Evolutionary conservation across 257 asterid genomes (phyloP), one percentile per base, ranked within the genome.

Genomic region (Verbena officinalis): DNA sequence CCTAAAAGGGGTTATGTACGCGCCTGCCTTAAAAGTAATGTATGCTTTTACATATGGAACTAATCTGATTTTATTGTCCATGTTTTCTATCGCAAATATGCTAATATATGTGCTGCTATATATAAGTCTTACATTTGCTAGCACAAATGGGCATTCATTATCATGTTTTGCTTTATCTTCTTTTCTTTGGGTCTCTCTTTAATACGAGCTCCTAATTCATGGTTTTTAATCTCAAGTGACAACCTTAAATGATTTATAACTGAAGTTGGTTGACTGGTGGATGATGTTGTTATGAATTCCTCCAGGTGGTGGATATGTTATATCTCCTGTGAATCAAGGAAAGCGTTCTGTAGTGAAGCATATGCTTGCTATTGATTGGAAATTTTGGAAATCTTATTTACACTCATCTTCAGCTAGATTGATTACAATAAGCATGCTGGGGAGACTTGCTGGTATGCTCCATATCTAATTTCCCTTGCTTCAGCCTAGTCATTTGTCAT

Each of bases 21-120:
- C 72, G 97, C 97, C 86, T 87, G 99, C 90, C 99, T 93, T 77
- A 90, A 93, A 93, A 93, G 99, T 93, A 93, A 93, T 80, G 96
- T 87, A 85, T 58, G 96, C 96, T 75, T 42, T 64, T 75, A 42
- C 62, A 63, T 78, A 59, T 77, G 61, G 56, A 65, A 64, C 66
- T 46, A 40, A 55, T 65, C 62, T 67, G 55, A 9, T 73, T 50
- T 58, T 17, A 13, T 54, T n/a, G 56, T 13, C 38, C 55, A 16
- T 62, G 40, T 51, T 48, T 56, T 51, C 16, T 22, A 42, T 42
- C 44, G 34, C 60, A 36, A 21, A 55, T 70, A 24, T 55, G 34
- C 68, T 36, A 12, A 55, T 19, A 33, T 62, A 43, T 43, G 34
- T 22, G 50, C 59, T 50, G 12, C 19, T 38, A 63, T 61, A 30